phyloP scores from a whole-genome alignment of 1,284 basidiomycete genomes.

The Pholiota adiposa region DNA sequence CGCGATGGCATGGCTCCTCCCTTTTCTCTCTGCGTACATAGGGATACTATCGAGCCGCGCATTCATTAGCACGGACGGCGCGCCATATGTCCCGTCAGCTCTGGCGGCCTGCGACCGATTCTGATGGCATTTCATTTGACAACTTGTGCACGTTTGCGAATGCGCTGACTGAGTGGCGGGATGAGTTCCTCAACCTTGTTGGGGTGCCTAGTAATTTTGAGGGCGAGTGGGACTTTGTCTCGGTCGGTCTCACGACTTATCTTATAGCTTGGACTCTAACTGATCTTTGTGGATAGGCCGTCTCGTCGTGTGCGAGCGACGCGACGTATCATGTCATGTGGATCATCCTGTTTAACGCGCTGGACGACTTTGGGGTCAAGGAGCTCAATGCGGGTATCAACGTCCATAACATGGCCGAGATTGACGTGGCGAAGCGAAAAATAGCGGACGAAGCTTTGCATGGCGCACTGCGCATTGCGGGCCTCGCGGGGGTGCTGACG shows the following conservation, averaged over 20 bases:
- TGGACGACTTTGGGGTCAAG: slow-evolving; percentile 84
- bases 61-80: slow-evolving; percentile 79
- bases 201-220: slow-evolving; percentile 87
- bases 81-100: slow-evolving; percentile 79
- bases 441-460: slow-evolving; percentile 82
- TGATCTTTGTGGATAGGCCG: slow-evolving; percentile 33
- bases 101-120: slow-evolving; percentile 76
- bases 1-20: background rate
- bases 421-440: slow-evolving; percentile 69
- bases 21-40: slow-evolving; percentile 32
- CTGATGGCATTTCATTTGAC: slow-evolving; percentile 76
- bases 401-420: slow-evolving; percentile 48
- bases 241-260: slow-evolving; percentile 51
- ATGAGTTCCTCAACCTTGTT: slow-evolving; percentile 74
- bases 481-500: slow-evolving; percentile 81
- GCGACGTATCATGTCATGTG: slow-evolving; percentile 92
- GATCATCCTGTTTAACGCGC: slow-evolving; percentile 76
- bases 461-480: slow-evolving; percentile 84
- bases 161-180: slow-evolving; percentile 76
- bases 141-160: slow-evolving; percentile 61
- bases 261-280: slow-evolving; percentile 6
- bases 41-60: slow-evolving; percentile 81
- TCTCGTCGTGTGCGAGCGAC: slow-evolving; percentile 76
- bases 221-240: slow-evolving; percentile 88
- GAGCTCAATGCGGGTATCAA: slow-evolving; percentile 58